A percentile compares a stretch with the other conserved stretches of the same genome.
phyloP scores from a whole-genome alignment of 176 grass and related monocot genomes.

The Hsuehochloa calcarea region DNA sequence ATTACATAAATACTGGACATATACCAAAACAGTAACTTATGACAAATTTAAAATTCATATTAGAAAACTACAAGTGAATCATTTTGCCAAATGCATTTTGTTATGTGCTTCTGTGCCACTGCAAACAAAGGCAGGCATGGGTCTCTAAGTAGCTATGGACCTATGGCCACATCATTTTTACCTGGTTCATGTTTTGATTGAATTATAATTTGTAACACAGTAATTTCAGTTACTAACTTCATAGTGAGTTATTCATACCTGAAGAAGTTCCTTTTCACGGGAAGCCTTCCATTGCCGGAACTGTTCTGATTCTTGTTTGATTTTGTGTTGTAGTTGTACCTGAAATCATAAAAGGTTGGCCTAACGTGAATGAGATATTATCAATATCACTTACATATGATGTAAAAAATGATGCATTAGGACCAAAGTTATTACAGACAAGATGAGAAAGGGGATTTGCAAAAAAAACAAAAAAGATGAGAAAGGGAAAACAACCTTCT shows the following conservation, averaged over 20 bases:
- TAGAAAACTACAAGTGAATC: background rate
- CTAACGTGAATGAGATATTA: background rate
- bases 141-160: constrained; percentile 3
- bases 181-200: constrained; percentile 3
- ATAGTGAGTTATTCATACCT: constrained; percentile 42
- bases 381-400: background rate
- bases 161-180: background rate
- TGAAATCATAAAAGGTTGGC: constrained; percentile 33
- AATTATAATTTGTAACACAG: background rate
- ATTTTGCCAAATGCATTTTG: constrained; percentile 2
- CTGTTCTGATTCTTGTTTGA: constrained; percentile 97
- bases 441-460: background rate
- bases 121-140: background rate
- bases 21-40: background rate
- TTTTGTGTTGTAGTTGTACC: constrained; percentile 97
- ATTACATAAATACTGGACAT: background rate
- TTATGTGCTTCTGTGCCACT: background rate
- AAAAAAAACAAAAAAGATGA: background rate
- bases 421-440: background rate
- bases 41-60: background rate
- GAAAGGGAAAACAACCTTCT: constrained; percentile 60
- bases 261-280: constrained; percentile 96
- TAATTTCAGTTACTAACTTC: constrained; percentile 11
- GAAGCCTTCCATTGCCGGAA: constrained; percentile 95
- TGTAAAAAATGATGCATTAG: constrained; percentile 10